These are phyloP conservation scores for Filobasidium wieringae DNA, from an alignment of 768 basidiomycete genomes.

Conservation along the genomic window DNA sequence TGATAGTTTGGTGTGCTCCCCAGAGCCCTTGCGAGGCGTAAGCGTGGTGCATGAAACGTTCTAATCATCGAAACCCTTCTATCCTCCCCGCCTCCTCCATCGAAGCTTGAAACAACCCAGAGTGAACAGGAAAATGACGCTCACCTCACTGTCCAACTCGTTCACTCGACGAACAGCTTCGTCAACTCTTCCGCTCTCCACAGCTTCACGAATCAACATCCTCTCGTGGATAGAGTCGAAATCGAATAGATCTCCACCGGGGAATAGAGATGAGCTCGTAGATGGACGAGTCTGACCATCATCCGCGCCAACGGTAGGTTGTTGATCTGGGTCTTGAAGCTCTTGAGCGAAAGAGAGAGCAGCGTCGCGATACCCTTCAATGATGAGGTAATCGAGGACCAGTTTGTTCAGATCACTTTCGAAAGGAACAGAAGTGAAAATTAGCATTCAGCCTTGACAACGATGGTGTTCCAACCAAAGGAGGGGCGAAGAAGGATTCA, in stretches of 20 bases:
- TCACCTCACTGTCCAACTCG: conserved; percentile 91
- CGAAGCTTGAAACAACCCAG: neutral
- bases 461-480: neutral
- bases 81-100: neutral
- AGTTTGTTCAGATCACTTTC: conserved; percentile 81
- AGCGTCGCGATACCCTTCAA: conserved; percentile 92
- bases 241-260: conserved; percentile 59
- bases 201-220: conserved; percentile 84
- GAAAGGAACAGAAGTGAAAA: neutral
- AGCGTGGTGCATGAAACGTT: conserved; percentile 98
- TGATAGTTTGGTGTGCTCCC: conserved; percentile 71
- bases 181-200: conserved; percentile 87
- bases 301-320: conserved; percentile 19
- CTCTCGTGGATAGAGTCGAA: conserved; percentile 85
- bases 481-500: conserved; percentile 24
- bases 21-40: conserved; percentile 59
- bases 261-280: neutral
- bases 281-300: neutral
- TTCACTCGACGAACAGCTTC: conserved; percentile 92
- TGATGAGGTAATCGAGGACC: conserved; percentile 94
- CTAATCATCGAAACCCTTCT: conserved; percentile 55
- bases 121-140: conserved; percentile 31
- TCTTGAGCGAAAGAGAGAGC: conserved; percentile 91
- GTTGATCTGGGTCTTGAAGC: conserved; percentile 39
- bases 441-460: neutral